These are phyloP conservation scores for Jatropha curcas DNA, from an alignment of 345 rosid genomes.

Conservation along the genomic window DNA sequence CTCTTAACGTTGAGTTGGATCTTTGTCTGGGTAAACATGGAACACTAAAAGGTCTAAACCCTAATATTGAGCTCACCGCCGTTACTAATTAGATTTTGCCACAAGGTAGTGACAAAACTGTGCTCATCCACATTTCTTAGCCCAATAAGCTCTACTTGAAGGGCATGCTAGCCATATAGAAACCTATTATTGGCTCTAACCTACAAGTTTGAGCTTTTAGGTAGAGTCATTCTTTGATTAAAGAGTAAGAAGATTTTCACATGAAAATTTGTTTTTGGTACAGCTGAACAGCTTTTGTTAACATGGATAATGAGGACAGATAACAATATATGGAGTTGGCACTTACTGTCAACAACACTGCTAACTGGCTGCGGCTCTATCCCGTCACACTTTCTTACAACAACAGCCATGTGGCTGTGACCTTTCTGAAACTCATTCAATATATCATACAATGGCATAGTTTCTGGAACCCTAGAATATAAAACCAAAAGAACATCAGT, in stretches of 20 bases:
- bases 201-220: no score
- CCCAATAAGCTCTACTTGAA: no score
- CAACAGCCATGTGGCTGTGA: constrained; percentile 99
- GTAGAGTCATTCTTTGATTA: no score
- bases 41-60: no score
- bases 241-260: constrained; percentile 6
- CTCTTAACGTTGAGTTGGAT: no score
- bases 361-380: constrained; percentile 23
- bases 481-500: constrained; percentile 12
- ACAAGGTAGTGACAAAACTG: no score
- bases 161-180: no score
- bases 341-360: constrained; percentile 39
- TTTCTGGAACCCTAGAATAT: constrained; percentile 65
- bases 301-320: background rate
- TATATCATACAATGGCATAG: constrained; percentile 87
- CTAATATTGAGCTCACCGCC: no score
- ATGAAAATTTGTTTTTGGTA: background rate
- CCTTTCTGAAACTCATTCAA: constrained; percentile 99
- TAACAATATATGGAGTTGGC: background rate
- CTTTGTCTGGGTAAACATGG: no score
- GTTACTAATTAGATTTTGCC: no score
- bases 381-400: constrained; percentile 56
- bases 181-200: no score
- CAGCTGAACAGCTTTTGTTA: background rate
- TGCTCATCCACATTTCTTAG: no score